phyloP scores from a whole-genome alignment of 805 yeast genomes.

The Sugiyamaella lignohabitans region DNA sequence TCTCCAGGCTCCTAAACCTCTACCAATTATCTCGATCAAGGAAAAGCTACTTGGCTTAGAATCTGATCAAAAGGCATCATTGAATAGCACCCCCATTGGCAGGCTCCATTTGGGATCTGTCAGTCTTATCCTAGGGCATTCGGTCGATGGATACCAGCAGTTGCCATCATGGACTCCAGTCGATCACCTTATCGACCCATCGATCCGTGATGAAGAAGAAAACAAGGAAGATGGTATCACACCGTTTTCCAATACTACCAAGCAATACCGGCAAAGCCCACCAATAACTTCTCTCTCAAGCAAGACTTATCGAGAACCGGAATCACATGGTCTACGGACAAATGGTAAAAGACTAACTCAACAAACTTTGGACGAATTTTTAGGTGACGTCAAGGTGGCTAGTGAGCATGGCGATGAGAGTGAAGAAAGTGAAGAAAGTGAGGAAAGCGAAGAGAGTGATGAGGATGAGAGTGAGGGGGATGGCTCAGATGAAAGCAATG shows the following conservation, averaged over 20 bases:
- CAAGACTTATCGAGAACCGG: neutral
- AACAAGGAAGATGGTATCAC: neutral
- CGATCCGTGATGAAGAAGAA: constrained; percentile 31
- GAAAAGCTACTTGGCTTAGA: constrained; percentile 12
- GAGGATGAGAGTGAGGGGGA: constrained; percentile 28
- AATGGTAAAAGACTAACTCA: constrained; percentile 7
- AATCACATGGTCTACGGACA: constrained; percentile 2
- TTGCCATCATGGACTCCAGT: constrained; percentile 44
- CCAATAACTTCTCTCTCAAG: constrained; percentile 4
- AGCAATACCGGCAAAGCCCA: neutral
- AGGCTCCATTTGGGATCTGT: constrained; percentile 27
- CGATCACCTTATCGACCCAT: constrained; percentile 21
- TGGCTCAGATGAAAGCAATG: constrained; percentile 25
- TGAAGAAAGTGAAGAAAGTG: constrained; percentile 11
- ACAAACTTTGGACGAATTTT: constrained; percentile 86
- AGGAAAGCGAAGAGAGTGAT: constrained; percentile 25
- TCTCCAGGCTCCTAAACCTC: constrained; percentile 71
- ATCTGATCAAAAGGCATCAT: constrained; percentile 7
- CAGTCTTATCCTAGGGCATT: constrained; percentile 27
- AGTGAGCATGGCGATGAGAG: neutral
- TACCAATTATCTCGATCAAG: constrained; percentile 35
- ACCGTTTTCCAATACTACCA: neutral
- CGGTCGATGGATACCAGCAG: constrained; percentile 28
- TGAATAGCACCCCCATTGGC: too few relatives aligned
- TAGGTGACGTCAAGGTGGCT: constrained; percentile 46